A percentile compares a stretch with the other conserved stretches of the same genome.
phyloP scores from a whole-genome alignment of 1,284 basidiomycete species.

The Fistulinella cinereoalba region DNA sequence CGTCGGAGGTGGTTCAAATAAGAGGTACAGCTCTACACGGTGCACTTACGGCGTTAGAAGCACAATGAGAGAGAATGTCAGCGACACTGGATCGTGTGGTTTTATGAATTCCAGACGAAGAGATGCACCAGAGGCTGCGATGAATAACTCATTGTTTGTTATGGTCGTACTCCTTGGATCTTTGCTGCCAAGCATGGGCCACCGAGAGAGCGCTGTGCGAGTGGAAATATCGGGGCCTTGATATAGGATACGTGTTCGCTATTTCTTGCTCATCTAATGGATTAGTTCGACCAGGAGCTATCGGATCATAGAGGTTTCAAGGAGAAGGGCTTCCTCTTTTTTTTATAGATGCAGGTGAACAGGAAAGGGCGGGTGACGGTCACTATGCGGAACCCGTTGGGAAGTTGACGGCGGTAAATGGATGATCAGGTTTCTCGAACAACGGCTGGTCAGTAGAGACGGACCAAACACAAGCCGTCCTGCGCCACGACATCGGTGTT shows the following conservation, averaged over 20 bases:
- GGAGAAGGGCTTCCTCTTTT: no score
- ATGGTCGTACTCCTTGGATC: neutral
- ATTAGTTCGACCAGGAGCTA: neutral
- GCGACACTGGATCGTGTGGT: no score
- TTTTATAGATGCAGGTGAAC: no score
- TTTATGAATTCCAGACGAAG: no score
- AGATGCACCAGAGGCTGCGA: neutral
- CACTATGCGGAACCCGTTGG: neutral
- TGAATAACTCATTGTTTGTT: neutral
- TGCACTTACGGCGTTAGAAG: no score
- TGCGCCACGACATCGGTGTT: neutral
- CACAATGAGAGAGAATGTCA: no score
- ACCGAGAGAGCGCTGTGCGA: neutral
- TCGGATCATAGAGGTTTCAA: no score
- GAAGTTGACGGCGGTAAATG: neutral
- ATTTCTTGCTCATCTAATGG: neutral
- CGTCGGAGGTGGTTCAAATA: no score
- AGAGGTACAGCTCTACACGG: no score
- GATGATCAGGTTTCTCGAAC: neutral
- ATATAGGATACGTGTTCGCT: neutral
- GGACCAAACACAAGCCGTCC: neutral
- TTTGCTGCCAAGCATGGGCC: neutral
- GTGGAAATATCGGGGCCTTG: neutral
- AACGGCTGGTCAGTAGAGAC: neutral
- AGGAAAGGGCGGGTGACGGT: neutral